Conservation (phyloP, 371 early-diverging fungal species). For the Basidiobolus heterosporus region DNA sequence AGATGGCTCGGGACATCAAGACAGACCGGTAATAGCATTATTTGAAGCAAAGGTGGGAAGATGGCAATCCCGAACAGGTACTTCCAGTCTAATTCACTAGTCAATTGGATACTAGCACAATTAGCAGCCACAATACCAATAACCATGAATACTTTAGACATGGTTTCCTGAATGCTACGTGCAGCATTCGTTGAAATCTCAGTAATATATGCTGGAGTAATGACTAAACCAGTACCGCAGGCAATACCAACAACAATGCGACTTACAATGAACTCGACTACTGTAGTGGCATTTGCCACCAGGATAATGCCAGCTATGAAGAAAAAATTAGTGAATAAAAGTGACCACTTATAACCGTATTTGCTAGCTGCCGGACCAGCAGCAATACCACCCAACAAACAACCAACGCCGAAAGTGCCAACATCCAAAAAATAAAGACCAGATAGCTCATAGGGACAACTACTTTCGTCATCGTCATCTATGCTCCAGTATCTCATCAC, state of each 20-base stretch:
- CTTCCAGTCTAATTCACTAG: slow-evolving; percentile 45
- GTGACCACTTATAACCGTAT: slow-evolving; percentile 47
- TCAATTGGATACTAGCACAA: slow-evolving; percentile 32
- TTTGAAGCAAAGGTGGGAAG: slow-evolving; percentile 48
- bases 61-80: slow-evolving; percentile 36
- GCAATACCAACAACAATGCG: slow-evolving; percentile 72
- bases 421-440: too few relatives aligned
- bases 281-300: slow-evolving; percentile 31
- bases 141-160: slow-evolving; percentile 65
- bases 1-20: slow-evolving; percentile 63
- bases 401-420: slow-evolving; percentile 53
- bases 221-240: slow-evolving; percentile 60
- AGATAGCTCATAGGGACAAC: too few relatives aligned
- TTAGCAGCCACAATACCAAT: slow-evolving; percentile 55
- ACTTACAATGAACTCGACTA: slow-evolving; percentile 53
- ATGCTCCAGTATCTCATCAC: too few relatives aligned
- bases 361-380: slow-evolving; percentile 32
- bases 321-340: slow-evolving; percentile 40
- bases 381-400: slow-evolving; percentile 45
- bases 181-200: slow-evolving; percentile 57
- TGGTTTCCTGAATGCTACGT: slow-evolving; percentile 49
- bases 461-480: too few relatives aligned
- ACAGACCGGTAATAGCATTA: slow-evolving; percentile 45
- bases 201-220: slow-evolving; percentile 62
- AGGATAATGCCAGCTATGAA: slow-evolving; percentile 46